These are phyloP conservation scores for Meyerozyma athensensis DNA, from an alignment of 1,139 yeast genomes.

Conservation along the genomic window DNA sequence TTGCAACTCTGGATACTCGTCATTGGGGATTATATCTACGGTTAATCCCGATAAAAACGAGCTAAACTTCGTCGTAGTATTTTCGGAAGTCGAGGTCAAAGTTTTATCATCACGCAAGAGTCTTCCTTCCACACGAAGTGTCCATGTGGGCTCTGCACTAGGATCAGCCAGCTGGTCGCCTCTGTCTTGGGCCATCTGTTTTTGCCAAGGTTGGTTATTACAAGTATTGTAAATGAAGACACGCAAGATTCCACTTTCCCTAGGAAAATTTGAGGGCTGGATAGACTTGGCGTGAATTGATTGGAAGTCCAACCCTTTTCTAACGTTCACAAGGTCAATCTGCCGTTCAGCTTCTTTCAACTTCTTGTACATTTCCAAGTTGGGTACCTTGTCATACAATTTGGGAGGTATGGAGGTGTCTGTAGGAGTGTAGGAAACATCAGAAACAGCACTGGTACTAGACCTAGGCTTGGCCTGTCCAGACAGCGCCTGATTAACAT, in stretches of 20 bases:
- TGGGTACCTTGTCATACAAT: slow-evolving; percentile 64
- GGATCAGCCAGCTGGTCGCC: slow-evolving; percentile 19
- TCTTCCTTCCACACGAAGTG: slow-evolving; percentile 83
- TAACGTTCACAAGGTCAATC: slow-evolving; percentile 73
- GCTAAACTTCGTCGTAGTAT: slow-evolving; percentile 51
- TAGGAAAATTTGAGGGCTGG: slow-evolving; percentile 39
- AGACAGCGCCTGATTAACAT: slow-evolving; percentile 9
- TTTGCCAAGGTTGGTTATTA: slow-evolving; percentile 92
- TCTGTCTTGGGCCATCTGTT: slow-evolving; percentile 29
- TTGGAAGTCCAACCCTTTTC: slow-evolving; percentile 82
- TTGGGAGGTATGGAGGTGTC: slow-evolving; percentile 63
- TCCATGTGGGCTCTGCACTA: slow-evolving; percentile 61
- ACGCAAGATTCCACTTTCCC: slow-evolving; percentile 57
- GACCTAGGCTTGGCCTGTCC: slow-evolving; percentile 23
- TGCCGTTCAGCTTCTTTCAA: slow-evolving; percentile 74
- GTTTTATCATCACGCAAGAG: slow-evolving; percentile 41
- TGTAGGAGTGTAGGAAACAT: slow-evolving; percentile 57
- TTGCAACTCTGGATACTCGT: slow-evolving; percentile 34
- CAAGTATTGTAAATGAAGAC: slow-evolving; percentile 79
- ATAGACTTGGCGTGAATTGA: slow-evolving; percentile 54
- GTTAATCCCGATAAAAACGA: slow-evolving; percentile 80
- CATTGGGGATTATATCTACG: slow-evolving; percentile 59
- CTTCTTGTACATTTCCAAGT: slow-evolving; percentile 63
- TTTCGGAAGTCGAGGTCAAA: slow-evolving; percentile 15
- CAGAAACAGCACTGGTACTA: slow-evolving; percentile 37